Conservation (phyloP, 176 grass and related monocot genomes). For the Typha latifolia region DNA sequence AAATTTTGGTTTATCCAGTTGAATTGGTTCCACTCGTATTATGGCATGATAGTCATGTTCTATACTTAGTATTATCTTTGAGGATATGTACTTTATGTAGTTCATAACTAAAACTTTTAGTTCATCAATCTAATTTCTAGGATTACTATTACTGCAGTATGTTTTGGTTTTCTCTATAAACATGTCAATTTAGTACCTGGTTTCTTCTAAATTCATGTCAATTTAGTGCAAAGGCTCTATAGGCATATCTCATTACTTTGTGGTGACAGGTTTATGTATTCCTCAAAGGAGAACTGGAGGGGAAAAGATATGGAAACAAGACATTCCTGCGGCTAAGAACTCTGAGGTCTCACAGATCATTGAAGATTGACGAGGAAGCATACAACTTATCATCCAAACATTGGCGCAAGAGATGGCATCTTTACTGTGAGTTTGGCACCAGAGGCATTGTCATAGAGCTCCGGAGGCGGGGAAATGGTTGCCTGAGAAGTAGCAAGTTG, state of each 20-base stretch:
- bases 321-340: slow-evolving; percentile 46
- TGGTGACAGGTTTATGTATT: slow-evolving; percentile 63
- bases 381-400: slow-evolving; percentile 39
- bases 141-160: too few species aligned
- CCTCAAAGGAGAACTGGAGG: slow-evolving; percentile 63
- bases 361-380: slow-evolving; percentile 53
- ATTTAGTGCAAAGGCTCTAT: not conserved
- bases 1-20: too few species aligned
- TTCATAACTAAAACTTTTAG: too few species aligned
- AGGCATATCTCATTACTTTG: slow-evolving; percentile 4
- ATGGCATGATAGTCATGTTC: too few species aligned
- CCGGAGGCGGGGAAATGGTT: slow-evolving; percentile 26
- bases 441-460: slow-evolving; percentile 55
- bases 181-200: not conserved
- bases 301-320: slow-evolving; percentile 24
- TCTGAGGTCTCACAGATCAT: slow-evolving; percentile 58
- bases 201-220: not conserved
- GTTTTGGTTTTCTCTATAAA: too few species aligned
- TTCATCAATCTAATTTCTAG: too few species aligned
- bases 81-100: too few species aligned
- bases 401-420: slow-evolving; percentile 67
- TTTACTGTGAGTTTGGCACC: slow-evolving; percentile 85
- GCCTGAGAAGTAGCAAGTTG: slow-evolving; percentile 64
- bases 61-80: too few species aligned
- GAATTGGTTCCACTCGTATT: too few species aligned